Percentiles rank a stretch among this genome's conserved stretches.
These are phyloP conservation scores for Lachancea mirantina DNA, from an alignment of 805 yeast genomes.

Conservation along the genomic window DNA sequence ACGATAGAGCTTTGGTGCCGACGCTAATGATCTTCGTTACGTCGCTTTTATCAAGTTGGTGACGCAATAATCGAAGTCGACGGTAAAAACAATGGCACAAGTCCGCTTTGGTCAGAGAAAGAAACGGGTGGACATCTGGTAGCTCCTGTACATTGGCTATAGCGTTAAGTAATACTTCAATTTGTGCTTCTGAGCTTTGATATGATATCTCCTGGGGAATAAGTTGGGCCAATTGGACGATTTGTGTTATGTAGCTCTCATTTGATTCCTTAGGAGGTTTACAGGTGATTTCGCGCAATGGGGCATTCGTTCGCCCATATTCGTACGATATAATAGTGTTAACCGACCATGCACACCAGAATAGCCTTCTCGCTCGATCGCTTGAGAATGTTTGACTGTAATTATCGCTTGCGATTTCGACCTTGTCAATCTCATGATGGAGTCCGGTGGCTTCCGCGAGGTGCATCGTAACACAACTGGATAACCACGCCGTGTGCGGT, in stretches of 20 bases:
- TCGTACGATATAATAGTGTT: conserved; percentile 11
- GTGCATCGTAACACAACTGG: conserved; percentile 10
- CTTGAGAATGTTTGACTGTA: background rate
- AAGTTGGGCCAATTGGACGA: conserved; percentile 7
- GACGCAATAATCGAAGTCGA: conserved; percentile 9
- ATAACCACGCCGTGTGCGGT: conserved; percentile 11
- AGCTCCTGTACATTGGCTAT: conserved; percentile 3
- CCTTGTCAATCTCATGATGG: conserved; percentile 10
- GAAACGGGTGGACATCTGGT: conserved; percentile 9
- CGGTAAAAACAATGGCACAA: conserved; percentile 11
- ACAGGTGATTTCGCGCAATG: conserved; percentile 8
- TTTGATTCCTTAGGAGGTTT: conserved; percentile 3
- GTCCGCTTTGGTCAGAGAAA: conserved; percentile 10
- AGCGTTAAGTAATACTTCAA: conserved; percentile 4
- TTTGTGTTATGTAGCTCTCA: conserved; percentile 4
- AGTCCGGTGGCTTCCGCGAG: conserved; percentile 11
- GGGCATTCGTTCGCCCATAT: conserved; percentile 11
- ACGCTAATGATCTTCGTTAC: conserved; percentile 9
- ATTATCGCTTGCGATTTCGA: conserved; percentile 4
- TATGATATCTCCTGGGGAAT: conserved; percentile 6
- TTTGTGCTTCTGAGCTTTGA: background rate
- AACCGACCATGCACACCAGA: conserved; percentile 13
- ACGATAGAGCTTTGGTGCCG: conserved; percentile 8
- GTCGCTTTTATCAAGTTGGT: conserved; percentile 7
- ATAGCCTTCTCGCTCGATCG: conserved; percentile 9